phyloP scores from a whole-genome alignment of 176 grass and related monocot genomes.

The Pontederia crassipes region DNA sequence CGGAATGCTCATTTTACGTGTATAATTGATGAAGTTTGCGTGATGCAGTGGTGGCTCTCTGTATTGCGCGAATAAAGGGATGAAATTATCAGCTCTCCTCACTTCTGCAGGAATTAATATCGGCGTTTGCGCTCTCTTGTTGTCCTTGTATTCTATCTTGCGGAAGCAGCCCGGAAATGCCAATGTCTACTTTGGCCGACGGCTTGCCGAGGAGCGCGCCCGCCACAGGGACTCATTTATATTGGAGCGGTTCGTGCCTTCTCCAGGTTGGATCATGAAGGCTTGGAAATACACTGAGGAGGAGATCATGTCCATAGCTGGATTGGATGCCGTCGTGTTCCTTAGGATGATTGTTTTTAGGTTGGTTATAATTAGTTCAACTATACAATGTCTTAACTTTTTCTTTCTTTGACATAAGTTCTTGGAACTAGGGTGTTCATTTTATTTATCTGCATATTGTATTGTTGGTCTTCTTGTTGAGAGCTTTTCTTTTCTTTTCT shows the following conservation, averaged over 20 bases:
- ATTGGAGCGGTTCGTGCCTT: conserved; percentile 82
- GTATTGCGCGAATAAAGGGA: conserved; percentile 30
- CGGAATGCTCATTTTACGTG: background rate
- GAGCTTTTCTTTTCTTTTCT: background rate
- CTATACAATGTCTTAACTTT: conserved; percentile 11
- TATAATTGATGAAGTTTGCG: conserved; percentile 4
- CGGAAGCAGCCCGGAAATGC: conserved; percentile 84
- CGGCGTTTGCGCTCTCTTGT: conserved; percentile 50
- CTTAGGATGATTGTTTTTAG: conserved; percentile 78
- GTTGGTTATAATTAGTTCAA: conserved; percentile 15
- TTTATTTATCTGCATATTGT: background rate
- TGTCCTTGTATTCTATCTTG: conserved; percentile 72
- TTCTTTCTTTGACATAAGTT: background rate
- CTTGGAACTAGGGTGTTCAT: background rate
- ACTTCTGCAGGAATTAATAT: conserved; percentile 93
- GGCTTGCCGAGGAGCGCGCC: conserved; percentile 49
- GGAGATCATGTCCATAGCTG: conserved; percentile 55
- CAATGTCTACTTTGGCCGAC: conserved; percentile 84
- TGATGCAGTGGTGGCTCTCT: conserved; percentile 14
- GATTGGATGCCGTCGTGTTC: conserved; percentile 90
- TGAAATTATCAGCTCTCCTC: conserved; percentile 71
- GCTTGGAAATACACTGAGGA: conserved; percentile 73
- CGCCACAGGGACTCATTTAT: conserved; percentile 48
- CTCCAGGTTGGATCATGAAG: conserved; percentile 72
- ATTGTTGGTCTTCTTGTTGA: background rate